Base-by-base conservation (phyloP, 2,329 filamentous ascomycete species). In the Cyphellophora attinorum region DNA sequence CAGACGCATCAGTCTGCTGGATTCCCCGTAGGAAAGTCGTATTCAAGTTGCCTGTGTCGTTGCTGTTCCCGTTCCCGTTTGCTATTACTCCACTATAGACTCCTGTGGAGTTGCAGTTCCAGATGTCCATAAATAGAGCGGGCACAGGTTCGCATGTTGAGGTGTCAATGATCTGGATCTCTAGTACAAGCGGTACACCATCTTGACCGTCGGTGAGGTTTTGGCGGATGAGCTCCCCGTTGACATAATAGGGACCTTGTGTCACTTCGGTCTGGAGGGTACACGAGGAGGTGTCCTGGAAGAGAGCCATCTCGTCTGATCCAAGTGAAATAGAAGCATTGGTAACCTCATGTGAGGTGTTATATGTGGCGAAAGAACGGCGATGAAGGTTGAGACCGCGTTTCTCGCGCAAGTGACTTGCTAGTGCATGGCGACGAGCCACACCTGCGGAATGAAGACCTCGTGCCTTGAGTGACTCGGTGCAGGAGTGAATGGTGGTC, bases 181-280 rank as follows among this genome's bases (percentile, higher is more conserved):
- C 59, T 35, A 64, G 50, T 35, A 53, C 54, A n/a, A 64, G 45
- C n/a, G 56, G 54, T 8, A 63, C 50, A 32, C 59, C 60, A 2
- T 29, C 39, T 40, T 64, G 50, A 12, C 43, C 49, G 13, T 64
- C 58, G 5, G 38, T 43, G 29, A 64, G 49, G 37, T 64, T 50
- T n/a, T 52, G 40, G 19, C 60, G 56, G 35, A 62, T 52, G 4
- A 56, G 47, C 35, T 62, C 59, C 10, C 59, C 57, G 6, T 49
- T 47, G 19, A 62, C 56, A 31, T 57, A 74, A 56, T 72, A 74
- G 13, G 70, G 70, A 0, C 70, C 70, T 48, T 71, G 58, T 3
- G 63, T 72, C 13, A 65, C 62, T 48, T 73, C 69, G 1, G 68
- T 67, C n/a, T 59, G 65, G 17, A 74, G 55, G 16, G 71, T 54